Conservation (phyloP, 108 stramenopile species). For the Cyclostephanos tholiformis region DNA sequence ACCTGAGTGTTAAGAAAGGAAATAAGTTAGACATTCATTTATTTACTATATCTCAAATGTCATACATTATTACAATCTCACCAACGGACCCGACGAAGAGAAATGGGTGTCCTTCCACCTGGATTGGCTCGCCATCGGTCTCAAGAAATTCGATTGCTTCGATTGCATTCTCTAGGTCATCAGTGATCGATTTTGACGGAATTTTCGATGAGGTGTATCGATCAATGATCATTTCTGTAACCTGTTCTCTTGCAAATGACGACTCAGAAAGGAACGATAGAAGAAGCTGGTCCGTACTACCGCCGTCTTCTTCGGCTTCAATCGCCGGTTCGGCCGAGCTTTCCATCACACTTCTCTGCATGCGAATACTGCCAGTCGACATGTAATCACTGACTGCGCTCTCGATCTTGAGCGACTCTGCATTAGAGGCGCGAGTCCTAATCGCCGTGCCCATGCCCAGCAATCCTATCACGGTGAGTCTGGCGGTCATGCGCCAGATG, state of each 20-base stretch:
- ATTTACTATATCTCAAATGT: neutral
- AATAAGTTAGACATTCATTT: neutral
- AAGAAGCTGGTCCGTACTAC: neutral
- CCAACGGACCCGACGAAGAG: slow-evolving; percentile 39
- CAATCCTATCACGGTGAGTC: neutral
- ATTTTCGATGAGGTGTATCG: neutral
- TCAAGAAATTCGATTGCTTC: slow-evolving; percentile 18
- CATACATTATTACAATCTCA: neutral
- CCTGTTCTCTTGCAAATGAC: neutral
- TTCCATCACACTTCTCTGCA: neutral
- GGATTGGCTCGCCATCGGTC: slow-evolving; percentile 25
- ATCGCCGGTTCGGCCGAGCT: too few species aligned
- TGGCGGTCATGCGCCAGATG: neutral
- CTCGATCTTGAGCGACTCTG: neutral
- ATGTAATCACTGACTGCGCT: neutral
- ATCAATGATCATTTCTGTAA: neutral
- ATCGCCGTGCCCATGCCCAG: neutral
- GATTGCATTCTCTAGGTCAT: slow-evolving; percentile 19
- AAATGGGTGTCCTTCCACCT: slow-evolving; percentile 21
- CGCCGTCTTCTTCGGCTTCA: neutral
- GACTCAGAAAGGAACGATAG: slow-evolving; percentile 4
- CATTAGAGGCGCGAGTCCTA: neutral
- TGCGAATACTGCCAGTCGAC: neutral
- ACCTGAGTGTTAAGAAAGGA: neutral
- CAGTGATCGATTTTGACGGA: neutral